Conservation (phyloP, 345 rosid genomes). For the Gossypium australe region DNA sequence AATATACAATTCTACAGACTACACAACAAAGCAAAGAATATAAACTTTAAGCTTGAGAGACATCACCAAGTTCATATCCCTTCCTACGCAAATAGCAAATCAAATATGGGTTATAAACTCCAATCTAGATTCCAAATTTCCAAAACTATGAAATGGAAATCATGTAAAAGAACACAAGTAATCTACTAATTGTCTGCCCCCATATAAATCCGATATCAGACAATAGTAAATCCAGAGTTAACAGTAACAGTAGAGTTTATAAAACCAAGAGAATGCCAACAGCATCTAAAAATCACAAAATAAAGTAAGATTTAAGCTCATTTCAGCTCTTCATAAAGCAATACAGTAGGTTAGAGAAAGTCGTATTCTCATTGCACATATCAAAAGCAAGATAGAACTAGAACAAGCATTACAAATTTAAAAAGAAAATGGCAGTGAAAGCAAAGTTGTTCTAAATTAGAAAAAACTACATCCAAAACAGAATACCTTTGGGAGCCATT, state of each 20-base stretch:
- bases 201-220: neutral
- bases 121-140: neutral
- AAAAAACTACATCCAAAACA: neutral
- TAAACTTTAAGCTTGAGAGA: neutral
- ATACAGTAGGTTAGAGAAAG: neutral
- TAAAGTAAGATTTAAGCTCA: neutral
- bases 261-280: neutral
- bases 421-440: neutral
- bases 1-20: neutral
- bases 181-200: no score
- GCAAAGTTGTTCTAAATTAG: neutral
- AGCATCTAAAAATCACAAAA: neutral
- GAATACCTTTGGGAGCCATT: constrained; percentile 17
- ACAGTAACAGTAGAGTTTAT: neutral
- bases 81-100: neutral
- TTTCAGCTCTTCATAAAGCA: neutral
- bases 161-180: neutral
- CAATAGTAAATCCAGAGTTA: neutral
- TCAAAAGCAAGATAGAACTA: neutral
- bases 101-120: neutral
- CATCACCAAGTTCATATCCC: neutral
- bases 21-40: neutral
- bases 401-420: neutral
- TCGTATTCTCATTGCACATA: neutral
- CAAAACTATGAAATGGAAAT: neutral